These are phyloP conservation scores for Trichaptum fuscoviolaceum DNA, from an alignment of 768 basidiomycete species.

Conservation along the genomic window DNA sequence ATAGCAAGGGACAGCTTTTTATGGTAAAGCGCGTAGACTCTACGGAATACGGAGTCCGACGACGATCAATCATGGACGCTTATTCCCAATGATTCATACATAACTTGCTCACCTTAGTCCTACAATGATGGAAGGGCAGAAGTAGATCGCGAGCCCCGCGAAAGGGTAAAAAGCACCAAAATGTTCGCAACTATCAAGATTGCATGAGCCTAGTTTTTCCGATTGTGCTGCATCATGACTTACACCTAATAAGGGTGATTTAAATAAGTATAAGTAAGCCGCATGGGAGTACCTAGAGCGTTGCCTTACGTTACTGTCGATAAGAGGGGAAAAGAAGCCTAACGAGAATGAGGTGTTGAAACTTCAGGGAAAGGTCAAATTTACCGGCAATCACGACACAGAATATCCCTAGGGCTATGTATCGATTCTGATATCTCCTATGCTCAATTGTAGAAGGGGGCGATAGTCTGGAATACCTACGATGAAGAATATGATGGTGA, in stretches of 20 bases:
- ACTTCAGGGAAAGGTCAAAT: neutral
- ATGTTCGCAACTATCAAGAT: neutral
- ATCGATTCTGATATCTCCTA: neutral
- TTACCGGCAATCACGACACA: neutral
- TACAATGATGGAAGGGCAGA: neutral
- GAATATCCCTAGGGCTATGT: neutral
- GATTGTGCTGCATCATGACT: neutral
- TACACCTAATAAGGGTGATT: neutral
- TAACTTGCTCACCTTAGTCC: neutral
- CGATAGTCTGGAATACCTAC: neutral
- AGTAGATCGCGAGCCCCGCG: neutral
- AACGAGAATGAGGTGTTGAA: no score
- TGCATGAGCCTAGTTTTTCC: neutral
- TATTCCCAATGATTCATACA: neutral
- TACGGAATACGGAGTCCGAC: neutral
- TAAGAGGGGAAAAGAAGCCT: neutral
- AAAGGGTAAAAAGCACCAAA: slow-evolving; percentile 1
- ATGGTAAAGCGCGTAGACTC: slow-evolving; percentile 1
- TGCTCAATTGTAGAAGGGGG: neutral
- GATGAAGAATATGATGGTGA: neutral
- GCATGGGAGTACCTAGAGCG: neutral
- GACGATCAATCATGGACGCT: no score
- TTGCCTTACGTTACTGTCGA: neutral
- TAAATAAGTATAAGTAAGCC: neutral
- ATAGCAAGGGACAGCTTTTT: neutral